Evolutionary conservation across 345 rosid species (phyloP).

Genomic region (Bretschneidera sinensis): DNA sequence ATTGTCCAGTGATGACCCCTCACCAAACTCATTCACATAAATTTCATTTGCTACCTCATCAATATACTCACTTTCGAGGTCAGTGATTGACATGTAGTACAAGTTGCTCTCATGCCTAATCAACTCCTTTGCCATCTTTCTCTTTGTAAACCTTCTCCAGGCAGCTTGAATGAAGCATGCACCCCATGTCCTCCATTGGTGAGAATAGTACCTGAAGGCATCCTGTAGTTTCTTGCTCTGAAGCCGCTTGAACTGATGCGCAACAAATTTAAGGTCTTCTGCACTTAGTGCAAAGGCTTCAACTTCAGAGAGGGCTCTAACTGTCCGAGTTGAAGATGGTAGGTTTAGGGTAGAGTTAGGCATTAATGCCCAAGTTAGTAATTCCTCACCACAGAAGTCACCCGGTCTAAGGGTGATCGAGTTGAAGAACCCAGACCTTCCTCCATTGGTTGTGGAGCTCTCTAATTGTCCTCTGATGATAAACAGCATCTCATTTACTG

Average conservation of each 20-base stretch:
- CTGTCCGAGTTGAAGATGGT: constrained; percentile 77
- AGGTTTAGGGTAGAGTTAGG: constrained; percentile 59
- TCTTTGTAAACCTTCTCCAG: constrained; percentile 71
- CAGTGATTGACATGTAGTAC: constrained; percentile 22
- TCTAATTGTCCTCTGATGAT: constrained; percentile 84
- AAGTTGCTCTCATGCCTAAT: constrained; percentile 34
- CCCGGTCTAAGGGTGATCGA: constrained; percentile 80
- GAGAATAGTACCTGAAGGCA: constrained; percentile 94
- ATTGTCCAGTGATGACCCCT: constrained; percentile 14
- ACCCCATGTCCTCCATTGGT: constrained; percentile 94
- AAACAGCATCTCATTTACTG: constrained; percentile 83
- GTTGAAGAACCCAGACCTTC: constrained; percentile 86
- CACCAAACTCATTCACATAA: constrained; percentile 22
- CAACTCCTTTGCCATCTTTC: constrained; percentile 57
- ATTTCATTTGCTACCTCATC: constrained; percentile 26
- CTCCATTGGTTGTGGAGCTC: constrained; percentile 94
- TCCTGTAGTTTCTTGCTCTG: constrained; percentile 89
- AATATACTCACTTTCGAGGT: constrained; percentile 23
- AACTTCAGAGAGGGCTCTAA: constrained; percentile 68
- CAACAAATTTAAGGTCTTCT: constrained; percentile 75
- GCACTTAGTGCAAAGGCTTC: constrained; percentile 90
- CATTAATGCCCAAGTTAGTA: constrained; percentile 91
- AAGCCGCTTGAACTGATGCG: constrained; percentile 84
- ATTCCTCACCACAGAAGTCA: constrained; percentile 91
- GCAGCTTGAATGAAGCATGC: constrained; percentile 77